Evolutionary conservation across 495 filamentous ascomycete species (phyloP).

Genomic region (Sordaria brevicollis): DNA sequence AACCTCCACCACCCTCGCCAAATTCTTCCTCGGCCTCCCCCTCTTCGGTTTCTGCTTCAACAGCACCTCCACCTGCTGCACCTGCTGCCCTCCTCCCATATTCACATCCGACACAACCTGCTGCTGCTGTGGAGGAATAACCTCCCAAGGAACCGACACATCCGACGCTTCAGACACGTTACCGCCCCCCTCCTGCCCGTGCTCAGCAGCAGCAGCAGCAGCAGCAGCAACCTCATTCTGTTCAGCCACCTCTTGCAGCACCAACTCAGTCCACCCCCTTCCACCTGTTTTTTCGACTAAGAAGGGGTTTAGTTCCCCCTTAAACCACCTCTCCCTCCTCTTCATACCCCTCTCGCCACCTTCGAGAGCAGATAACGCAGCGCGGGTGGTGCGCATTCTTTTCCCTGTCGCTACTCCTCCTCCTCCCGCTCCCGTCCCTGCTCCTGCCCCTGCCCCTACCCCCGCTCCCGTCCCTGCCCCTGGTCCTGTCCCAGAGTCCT

Average conservation of each 20-base stretch:
- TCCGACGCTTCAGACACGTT: neutral
- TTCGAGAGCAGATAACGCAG: slow-evolving; percentile 73
- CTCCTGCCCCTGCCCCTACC: neutral
- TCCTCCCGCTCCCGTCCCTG: neutral
- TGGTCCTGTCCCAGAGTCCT: no score
- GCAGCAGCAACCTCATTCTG: no score
- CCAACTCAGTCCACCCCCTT: slow-evolving; percentile 48
- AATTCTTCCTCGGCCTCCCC: neutral
- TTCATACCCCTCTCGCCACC: slow-evolving; percentile 63
- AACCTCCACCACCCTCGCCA: neutral
- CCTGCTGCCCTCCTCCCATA: no score
- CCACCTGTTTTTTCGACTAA: slow-evolving; percentile 59
- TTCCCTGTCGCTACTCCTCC: slow-evolving; percentile 29
- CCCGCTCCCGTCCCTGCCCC: neutral
- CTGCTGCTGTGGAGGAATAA: neutral
- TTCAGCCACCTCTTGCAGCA: neutral
- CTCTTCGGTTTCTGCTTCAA: neutral
- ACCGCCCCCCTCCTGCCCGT: neutral
- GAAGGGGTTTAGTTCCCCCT: slow-evolving; percentile 49
- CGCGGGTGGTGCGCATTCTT: slow-evolving; percentile 62
- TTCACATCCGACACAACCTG: neutral
- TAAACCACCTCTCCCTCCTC: slow-evolving; percentile 71
- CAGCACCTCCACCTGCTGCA: neutral
- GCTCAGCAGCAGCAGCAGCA: neutral
- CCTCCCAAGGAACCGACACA: neutral